phyloP scores from a whole-genome alignment of 495 filamentous ascomycete genomes.

The Annulohypoxylon bovei region DNA sequence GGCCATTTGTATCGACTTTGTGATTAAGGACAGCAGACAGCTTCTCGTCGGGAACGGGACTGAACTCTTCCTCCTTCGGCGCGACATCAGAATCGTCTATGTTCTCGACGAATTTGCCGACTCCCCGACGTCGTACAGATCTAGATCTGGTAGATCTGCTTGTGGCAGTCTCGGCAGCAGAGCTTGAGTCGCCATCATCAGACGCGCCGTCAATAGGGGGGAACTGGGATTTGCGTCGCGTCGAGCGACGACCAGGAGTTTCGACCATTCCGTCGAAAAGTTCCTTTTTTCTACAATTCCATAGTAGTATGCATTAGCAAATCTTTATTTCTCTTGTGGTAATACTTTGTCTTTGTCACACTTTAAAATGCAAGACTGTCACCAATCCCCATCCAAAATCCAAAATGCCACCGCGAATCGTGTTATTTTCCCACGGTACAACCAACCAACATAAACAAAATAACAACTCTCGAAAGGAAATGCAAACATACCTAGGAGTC shows the following conservation, averaged over 20 bases:
- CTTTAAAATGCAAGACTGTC: neutral
- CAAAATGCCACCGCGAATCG: neutral
- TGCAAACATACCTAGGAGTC: conserved; percentile 45
- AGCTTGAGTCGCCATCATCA: conserved; percentile 58
- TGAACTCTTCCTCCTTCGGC: conserved; percentile 47
- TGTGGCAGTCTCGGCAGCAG: conserved; percentile 50
- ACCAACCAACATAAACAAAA: conserved; percentile 1
- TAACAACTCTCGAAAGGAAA: neutral
- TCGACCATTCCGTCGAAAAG: conserved; percentile 63
- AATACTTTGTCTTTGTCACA: neutral
- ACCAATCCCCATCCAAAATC: neutral
- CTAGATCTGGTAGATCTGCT: conserved; percentile 26
- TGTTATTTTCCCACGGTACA: neutral
- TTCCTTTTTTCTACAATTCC: conserved; percentile 56
- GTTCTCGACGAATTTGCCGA: conserved; percentile 58
- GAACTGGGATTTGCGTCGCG: conserved; percentile 56
- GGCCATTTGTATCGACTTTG: conserved; percentile 38
- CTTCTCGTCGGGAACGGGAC: conserved; percentile 43
- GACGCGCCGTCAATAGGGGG: conserved; percentile 47
- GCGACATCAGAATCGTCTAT: conserved; percentile 51
- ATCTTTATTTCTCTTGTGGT: neutral
- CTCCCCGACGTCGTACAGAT: conserved; percentile 49
- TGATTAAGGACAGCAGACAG: conserved; percentile 32
- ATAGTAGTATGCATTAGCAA: conserved; percentile 3
- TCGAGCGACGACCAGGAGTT: conserved; percentile 51